Base-by-base conservation (phyloP, 768 basidiomycete species). In the Termitomyces sp. region DNA sequence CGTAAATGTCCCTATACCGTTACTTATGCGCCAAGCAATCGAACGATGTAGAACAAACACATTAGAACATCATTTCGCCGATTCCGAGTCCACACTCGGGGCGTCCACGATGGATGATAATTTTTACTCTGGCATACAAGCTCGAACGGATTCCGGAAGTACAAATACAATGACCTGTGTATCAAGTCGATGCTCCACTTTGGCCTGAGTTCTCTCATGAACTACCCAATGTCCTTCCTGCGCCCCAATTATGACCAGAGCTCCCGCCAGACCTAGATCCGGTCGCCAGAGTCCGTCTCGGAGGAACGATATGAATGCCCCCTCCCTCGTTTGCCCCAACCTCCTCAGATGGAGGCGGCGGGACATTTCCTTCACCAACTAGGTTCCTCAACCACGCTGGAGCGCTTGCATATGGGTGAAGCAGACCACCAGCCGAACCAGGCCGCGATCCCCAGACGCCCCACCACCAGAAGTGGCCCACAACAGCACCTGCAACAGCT, bases 391-490 rank as follows among this genome's bases (percentile, higher is more conserved):
- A 60, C 88, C 84, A 92, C 33, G 61, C 65, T 9, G 87, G 88
- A 24, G 87, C 89, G 45, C 62, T 70, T n/a, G 72, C 83, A 56
- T 68, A 78, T 22, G 56, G 40, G 18, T 71, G 71, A 57, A 83
- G 69, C 9, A 69, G 63, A 1, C 84, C 78, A 10, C 71, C 78
- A 18, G 69, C 69, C 6, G 68, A 69, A 27, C 79, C 78, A n/a
- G 76, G 67, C 18, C 70, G 73, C 33, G 74, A 73, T 26, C 82
- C 81, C 79, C 85, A 86, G 8, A 91, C 78, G 26, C 74, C 67
- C 86, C 85, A 90, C 85, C 87, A 92, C 89, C 91, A 94, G 9
- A 82, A 68, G 67, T 95, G 91, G 0, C 93, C 93, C 2, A 87
- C 81, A 33, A 91, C 78, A 34, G 88, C 80, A 8, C 93, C 93